Evolutionary conservation across 2,329 filamentous ascomycete genomes (phyloP), one percentile per base, ranked within the genome.

Genomic region (Sclerotinia minor): DNA sequence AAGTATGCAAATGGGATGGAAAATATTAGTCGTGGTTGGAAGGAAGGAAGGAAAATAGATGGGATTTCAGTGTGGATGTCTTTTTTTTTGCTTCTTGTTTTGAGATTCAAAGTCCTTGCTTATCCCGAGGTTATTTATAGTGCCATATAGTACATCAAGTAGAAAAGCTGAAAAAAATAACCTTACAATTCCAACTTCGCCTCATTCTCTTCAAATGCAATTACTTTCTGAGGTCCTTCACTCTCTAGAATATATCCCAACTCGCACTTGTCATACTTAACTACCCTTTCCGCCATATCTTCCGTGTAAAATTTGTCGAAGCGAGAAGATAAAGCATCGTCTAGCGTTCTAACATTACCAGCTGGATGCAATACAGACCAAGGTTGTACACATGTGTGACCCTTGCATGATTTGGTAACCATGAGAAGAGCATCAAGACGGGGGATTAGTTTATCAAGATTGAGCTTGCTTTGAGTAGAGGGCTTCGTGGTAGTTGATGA

Each of bases 371-470:
- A 77, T 2, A 80, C 79, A 19, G 78, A 77, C 87, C 87, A 89
- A 0, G 87, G 87, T 32, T 82, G 76, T 5, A 81, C 77, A 72
- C 87, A 89, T 0, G 80, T 79, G 13, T 78, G 71, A 11, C 81
- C 83, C 73, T 84, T 83, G 76, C 87, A 89, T 5, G 84, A 84
- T 77, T 89, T 89, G 32, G 87, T 79, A 1, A 88, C 84, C 69
- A 89, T 78, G 58, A 88, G 79, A 1, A 89, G 79, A 3, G 85
- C 79, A 69, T 89, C 86, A 0, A 90, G 80, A 2, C 85, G 82
- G 29, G 79, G 77, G 3, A 68, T 55, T 11, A 68, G 44, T 13
- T 54, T 55, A 21, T 50, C 8, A 17, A 68, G 32, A 13, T 50
- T 19, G 26, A 64, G 35, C 5, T 50, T 52, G 50, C 24, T 35